A percentile compares a stretch with the other conserved stretches of the same genome.
Conservation (phyloP, 805 yeast species). For the Schizosaccharomyces japonicus region DNA sequence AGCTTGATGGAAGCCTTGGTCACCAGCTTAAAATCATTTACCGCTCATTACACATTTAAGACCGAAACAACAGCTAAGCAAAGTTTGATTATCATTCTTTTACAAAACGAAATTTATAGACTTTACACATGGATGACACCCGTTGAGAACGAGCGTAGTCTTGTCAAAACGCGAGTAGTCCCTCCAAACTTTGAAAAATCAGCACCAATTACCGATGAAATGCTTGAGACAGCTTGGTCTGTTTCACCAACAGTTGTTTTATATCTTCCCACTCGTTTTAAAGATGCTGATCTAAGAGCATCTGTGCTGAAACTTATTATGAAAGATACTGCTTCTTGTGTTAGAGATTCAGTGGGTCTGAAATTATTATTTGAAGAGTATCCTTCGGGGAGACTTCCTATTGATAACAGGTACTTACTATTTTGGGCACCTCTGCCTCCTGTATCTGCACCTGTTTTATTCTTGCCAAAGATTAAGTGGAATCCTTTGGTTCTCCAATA, state of each 20-base stretch:
- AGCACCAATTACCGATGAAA: constrained; percentile 5
- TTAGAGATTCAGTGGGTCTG: constrained; percentile 34
- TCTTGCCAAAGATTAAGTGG: constrained; percentile 46
- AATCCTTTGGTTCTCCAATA: constrained; percentile 57
- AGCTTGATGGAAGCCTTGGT: constrained; percentile 11
- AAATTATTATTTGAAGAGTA: constrained; percentile 22
- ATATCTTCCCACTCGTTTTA: constrained; percentile 38
- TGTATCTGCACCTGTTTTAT: constrained; percentile 59
- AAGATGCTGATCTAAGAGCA: constrained; percentile 19
- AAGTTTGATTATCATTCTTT: constrained; percentile 32
- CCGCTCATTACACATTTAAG: neutral
- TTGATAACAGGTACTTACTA: constrained; percentile 15
- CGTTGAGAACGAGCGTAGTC: constrained; percentile 15
- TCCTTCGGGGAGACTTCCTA: constrained; percentile 7
- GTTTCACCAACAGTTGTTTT: constrained; percentile 54
- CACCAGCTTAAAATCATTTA: neutral
- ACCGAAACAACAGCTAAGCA: constrained; percentile 18
- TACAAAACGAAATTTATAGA: constrained; percentile 52
- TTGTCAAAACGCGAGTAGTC: neutral
- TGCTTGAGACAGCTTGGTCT: constrained; percentile 26
- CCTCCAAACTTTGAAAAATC: neutral
- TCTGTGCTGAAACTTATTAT: constrained; percentile 24
- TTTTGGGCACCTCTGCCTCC: constrained; percentile 66
- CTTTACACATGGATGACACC: constrained; percentile 61
- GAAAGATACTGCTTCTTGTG: constrained; percentile 34